Base-by-base conservation (phyloP, 1,284 basidiomycete genomes). In the Volvariella surrecta region DNA sequence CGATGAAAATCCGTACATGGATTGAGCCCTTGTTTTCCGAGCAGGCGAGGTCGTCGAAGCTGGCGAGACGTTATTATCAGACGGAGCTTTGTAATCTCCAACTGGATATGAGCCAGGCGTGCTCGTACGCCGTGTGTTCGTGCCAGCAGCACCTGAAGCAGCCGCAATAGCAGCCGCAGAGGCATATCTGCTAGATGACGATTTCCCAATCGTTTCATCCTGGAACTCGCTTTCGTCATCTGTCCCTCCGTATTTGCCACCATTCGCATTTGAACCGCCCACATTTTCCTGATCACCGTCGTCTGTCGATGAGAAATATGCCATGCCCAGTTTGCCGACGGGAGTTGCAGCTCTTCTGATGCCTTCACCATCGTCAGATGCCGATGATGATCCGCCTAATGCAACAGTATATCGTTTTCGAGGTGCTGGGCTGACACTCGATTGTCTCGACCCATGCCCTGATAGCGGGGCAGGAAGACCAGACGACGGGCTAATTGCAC, bases 321-420 rank as follows among this genome's bases (percentile, higher is more conserved):
- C 65, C 2, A 63, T 70, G 3, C 67, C 70, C 42, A 65, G 53
- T 4, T 61, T 49, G 15, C 58, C 53, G 18, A 50, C 51, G 16
- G 60, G 54, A 13, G 48, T 52, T 38, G 49, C 46, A 10, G 48
- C 39, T 30, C 50, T 45, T 10, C 45, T 50, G 3, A 35, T 35
- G 8, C 44, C 45, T 10, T 54, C 42, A 31, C 3, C 48, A 1
- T 70, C 70, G 6, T 70, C 61, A 28, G 73, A 65, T 40, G 69
- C 60, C 22, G 73, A 68, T 47, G 83, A 76, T 0, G 81, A 80
- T 3, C 73, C 77, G 11, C 86, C 86, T 0, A 89, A 68, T 1
- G 87, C 85, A 37, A 89, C 84, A 0, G 87, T 89, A 55, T 89
- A 89, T 28, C 87, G 69, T 54, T 89, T 89, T 2, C 82, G 64